These are phyloP conservation scores for Lagerstroemia speciosa DNA, from an alignment of 345 rosid genomes.

Conservation along the genomic window DNA sequence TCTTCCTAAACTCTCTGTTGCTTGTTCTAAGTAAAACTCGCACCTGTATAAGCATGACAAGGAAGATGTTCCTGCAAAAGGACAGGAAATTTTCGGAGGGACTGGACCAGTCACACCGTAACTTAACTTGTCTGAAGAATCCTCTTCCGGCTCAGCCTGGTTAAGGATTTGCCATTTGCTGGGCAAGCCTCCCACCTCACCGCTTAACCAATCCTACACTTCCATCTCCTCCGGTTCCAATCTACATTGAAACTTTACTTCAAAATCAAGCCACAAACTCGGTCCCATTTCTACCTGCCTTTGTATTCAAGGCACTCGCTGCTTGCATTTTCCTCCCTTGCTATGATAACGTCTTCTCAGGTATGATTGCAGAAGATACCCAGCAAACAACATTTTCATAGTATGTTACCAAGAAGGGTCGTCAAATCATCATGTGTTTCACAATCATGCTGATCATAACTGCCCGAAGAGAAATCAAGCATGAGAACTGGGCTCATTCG, in stretches of 20 bases:
- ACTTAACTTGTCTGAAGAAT: neutral
- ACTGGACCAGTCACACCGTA: neutral
- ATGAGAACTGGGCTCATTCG: neutral
- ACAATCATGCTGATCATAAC: neutral
- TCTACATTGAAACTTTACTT: neutral
- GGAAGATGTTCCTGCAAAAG: neutral
- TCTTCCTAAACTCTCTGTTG: neutral
- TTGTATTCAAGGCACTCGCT: neutral
- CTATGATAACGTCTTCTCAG: neutral
- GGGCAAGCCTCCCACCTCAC: too few species aligned
- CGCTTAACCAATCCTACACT: too few species aligned
- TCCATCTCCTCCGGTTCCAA: neutral
- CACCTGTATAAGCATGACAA: too few species aligned
- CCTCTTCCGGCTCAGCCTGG: neutral
- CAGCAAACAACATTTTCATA: constrained; percentile 1
- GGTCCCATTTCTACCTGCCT: neutral
- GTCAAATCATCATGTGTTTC: neutral
- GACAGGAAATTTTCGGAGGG: neutral
- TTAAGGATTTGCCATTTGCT: too few species aligned
- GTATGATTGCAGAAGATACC: neutral
- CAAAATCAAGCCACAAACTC: neutral
- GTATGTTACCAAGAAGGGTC: neutral
- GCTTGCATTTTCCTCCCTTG: neutral
- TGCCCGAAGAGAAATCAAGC: neutral
- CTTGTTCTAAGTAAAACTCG: too few species aligned